These are phyloP conservation scores for Trametes cinnabarina DNA, from an alignment of 768 basidiomycete species.

Conservation along the genomic window DNA sequence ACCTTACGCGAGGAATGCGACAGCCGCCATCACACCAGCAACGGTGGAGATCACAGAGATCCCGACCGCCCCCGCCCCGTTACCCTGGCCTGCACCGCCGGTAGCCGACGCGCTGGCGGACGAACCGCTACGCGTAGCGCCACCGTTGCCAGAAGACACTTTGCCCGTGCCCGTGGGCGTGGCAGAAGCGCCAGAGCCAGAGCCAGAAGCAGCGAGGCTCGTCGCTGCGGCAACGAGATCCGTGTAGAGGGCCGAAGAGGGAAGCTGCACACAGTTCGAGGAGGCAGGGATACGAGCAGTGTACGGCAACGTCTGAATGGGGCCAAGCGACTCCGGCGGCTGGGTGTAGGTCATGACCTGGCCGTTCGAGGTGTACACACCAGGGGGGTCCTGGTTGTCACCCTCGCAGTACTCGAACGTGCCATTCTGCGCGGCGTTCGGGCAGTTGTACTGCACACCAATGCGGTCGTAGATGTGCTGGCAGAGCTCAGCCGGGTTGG, in stretches of 20 bases:
- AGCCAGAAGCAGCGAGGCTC: constrained; percentile 8
- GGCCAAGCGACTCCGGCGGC: constrained; percentile 46
- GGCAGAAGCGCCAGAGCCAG: constrained; percentile 8
- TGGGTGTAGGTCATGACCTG: constrained; percentile 43
- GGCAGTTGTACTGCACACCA: constrained; percentile 72
- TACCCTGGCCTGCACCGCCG: constrained; percentile 12
- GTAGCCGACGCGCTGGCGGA: constrained; percentile 16
- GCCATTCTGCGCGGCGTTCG: constrained; percentile 55
- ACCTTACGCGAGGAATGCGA: constrained; percentile 35
- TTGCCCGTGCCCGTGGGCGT: constrained; percentile 21
- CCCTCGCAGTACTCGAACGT: constrained; percentile 65
- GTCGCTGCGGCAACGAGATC: constrained; percentile 16
- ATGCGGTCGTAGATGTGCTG: constrained; percentile 75
- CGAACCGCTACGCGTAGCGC: constrained; percentile 6
- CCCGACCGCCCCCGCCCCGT: constrained; percentile 21
- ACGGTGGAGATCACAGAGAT: constrained; percentile 33
- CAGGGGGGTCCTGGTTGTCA: constrained; percentile 62
- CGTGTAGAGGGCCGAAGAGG: constrained; percentile 37
- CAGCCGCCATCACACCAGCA: constrained; percentile 34
- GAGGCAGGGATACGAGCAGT: constrained; percentile 38
- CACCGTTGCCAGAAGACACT: constrained; percentile 6
- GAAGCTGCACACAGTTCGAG: constrained; percentile 42
- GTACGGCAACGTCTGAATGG: constrained; percentile 47
- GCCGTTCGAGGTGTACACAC: constrained; percentile 45
- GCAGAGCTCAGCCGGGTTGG: constrained; percentile 55